Conservation (phyloP, 495 filamentous ascomycete species). For the Xanthoparmelia taractica region DNA sequence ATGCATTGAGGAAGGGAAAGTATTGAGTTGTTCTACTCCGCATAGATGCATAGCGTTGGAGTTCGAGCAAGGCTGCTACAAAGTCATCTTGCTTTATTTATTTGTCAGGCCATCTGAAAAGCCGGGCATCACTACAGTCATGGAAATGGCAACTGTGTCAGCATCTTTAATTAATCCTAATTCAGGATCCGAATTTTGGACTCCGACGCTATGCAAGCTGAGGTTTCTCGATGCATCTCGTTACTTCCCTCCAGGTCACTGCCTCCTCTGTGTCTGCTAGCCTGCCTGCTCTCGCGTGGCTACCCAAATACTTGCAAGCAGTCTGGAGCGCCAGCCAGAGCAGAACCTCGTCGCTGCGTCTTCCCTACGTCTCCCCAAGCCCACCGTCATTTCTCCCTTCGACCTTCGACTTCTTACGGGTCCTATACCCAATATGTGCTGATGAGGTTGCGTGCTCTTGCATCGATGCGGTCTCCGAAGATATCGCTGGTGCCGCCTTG, state of each 20-base stretch:
- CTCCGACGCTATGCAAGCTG: conserved; percentile 5
- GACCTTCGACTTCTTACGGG: not conserved
- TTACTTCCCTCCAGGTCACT: not conserved
- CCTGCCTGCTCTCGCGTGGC: not conserved
- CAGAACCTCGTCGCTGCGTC: not conserved
- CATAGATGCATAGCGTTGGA: conserved; percentile 12
- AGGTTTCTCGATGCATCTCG: not conserved
- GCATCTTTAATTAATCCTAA: not conserved
- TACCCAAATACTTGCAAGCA: not conserved
- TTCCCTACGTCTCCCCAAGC: conserved; percentile 6
- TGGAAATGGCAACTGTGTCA: not conserved
- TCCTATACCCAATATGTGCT: not conserved
- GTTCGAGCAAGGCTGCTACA: not conserved
- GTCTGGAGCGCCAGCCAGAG: not conserved
- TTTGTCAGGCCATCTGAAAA: not conserved
- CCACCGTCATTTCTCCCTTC: not conserved
- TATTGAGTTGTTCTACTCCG: not conserved
- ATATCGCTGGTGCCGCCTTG: not conserved
- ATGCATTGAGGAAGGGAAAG: conserved; percentile 18
- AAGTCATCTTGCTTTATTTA: not conserved
- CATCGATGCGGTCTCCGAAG: not conserved
- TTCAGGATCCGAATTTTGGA: not conserved
- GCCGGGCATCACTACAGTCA: not conserved
- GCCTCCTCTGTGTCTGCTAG: not conserved
- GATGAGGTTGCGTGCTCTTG: not conserved